These are phyloP conservation scores for Helenozyma baotianmanensis DNA, from an alignment of 805 yeast species.

Conservation along the genomic window DNA sequence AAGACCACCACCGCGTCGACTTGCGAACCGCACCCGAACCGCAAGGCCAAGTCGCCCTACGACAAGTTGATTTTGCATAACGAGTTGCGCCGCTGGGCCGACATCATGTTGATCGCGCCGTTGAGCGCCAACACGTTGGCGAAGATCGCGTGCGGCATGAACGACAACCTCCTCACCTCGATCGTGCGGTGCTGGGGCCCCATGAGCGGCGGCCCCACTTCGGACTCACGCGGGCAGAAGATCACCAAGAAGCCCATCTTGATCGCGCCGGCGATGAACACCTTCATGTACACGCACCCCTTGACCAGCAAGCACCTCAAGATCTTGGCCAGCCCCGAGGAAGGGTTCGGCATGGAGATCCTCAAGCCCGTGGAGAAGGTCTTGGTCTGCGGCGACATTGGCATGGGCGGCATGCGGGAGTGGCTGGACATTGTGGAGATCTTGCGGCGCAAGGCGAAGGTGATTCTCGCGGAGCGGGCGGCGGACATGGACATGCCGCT, in stretches of 20 bases:
- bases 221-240: constrained; percentile 1
- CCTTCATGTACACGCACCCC: constrained; percentile 46
- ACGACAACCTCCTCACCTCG: constrained; percentile 40
- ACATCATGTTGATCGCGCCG: constrained; percentile 43
- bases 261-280: constrained; percentile 47
- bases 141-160: constrained; percentile 40
- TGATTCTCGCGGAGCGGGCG: constrained; percentile 22
- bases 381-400: constrained; percentile 45
- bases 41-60: constrained; percentile 11
- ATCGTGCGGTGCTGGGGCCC: constrained; percentile 42
- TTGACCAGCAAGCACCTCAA: constrained; percentile 38
- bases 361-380: constrained; percentile 45
- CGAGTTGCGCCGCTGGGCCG: constrained; percentile 45
- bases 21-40: constrained; percentile 7
- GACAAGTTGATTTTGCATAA: constrained; percentile 38
- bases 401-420: constrained; percentile 49
- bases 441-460: constrained; percentile 30
- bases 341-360: constrained; percentile 40
- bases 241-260: constrained; percentile 36
- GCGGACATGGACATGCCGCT: constrained; percentile 5
- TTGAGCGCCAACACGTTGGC: constrained; percentile 43
- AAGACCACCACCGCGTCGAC: constrained; percentile 19
- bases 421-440: constrained; percentile 44
- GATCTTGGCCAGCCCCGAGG: constrained; percentile 29
- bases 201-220: constrained; percentile 7